A percentile compares a stretch with the other conserved stretches of the same genome.
phyloP scores from a whole-genome alignment of 2,329 filamentous ascomycete species.

The Trichoderma pleuroti region DNA sequence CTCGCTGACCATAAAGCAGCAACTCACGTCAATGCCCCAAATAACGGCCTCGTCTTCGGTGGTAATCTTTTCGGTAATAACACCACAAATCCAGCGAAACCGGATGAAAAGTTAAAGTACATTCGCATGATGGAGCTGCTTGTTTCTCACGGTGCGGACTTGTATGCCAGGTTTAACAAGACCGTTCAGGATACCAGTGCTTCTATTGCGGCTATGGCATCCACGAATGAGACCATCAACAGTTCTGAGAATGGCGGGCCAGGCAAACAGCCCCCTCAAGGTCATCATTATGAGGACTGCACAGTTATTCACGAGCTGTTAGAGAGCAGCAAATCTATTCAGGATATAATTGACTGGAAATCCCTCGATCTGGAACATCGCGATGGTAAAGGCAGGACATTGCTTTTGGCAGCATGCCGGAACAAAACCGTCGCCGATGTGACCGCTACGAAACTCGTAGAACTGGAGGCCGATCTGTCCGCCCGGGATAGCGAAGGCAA shows the following conservation, averaged over 20 bases:
- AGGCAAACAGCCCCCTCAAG: neutral
- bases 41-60: neutral
- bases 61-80: neutral
- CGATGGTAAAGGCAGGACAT: constrained; percentile 25
- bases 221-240: neutral
- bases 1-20: neutral
- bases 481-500: constrained; percentile 23
- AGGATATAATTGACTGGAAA: constrained; percentile 1
- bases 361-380: constrained; percentile 25
- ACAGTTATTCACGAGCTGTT: constrained; percentile 27
- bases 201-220: neutral
- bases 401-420: constrained; percentile 27
- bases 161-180: neutral
- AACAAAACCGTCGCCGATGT: constrained; percentile 14
- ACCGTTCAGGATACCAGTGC: neutral
- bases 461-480: constrained; percentile 24
- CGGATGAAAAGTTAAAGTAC: neutral
- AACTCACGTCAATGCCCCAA: neutral
- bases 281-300: constrained; percentile 14
- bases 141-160: neutral
- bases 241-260: neutral
- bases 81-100: neutral
- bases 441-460: neutral
- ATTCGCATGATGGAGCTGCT: neutral
- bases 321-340: constrained; percentile 20